Percentiles rank a stretch among this genome's conserved stretches.
These are phyloP conservation scores for Moniliophthora roreri DNA, from an alignment of 1,284 basidiomycete genomes.

Conservation along the genomic window DNA sequence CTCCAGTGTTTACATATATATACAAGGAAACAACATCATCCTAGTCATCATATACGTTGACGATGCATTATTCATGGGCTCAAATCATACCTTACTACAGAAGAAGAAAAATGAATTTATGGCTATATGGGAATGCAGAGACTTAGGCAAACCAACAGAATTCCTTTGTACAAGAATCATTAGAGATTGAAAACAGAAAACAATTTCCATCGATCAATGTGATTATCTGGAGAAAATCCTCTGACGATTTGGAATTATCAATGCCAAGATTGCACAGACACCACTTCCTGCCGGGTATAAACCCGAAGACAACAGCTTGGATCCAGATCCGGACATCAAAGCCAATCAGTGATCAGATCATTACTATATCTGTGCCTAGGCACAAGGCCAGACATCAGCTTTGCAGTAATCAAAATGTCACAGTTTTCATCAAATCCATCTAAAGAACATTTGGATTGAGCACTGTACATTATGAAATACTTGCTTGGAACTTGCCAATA, in stretches of 20 bases:
- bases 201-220: no score
- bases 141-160: conserved; percentile 23
- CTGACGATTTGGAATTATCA: conserved; percentile 4
- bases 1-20: no score
- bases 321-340: no score
- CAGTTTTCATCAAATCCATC: not conserved
- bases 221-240: conserved; percentile 12
- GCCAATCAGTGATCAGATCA: no score
- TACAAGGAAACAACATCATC: no score
- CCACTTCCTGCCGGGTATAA: conserved; percentile 10
- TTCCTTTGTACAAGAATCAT: no score
- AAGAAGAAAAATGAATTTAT: conserved; percentile 20
- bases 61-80: conserved; percentile 20
- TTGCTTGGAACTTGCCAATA: not conserved
- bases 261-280: conserved; percentile 7
- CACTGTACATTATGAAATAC: not conserved
- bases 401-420: not conserved
- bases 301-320: conserved; percentile 1
- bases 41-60: no score
- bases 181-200: no score
- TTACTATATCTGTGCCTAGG: no score
- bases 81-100: conserved; percentile 1
- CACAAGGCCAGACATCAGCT: no score
- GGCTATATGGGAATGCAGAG: conserved; percentile 24
- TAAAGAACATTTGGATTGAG: not conserved